Evolutionary conservation across 169 alveolate species (phyloP).

Genomic region (Cryptosporidium xiaoi): DNA sequence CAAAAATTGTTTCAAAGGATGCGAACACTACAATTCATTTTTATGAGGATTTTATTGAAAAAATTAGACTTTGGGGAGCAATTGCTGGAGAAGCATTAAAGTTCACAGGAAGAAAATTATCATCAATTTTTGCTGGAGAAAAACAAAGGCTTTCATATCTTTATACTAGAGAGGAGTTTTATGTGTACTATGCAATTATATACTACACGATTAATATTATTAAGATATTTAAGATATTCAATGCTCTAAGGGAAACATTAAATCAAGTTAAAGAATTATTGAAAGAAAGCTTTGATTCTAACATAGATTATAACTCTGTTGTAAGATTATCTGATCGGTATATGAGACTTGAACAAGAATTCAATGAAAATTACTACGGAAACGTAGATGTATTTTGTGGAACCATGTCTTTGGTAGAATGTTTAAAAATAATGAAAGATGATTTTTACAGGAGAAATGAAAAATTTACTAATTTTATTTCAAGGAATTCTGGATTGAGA

Average conservation of each 20-base stretch:
- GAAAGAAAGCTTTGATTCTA: constrained; percentile 12
- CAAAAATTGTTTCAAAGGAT: constrained; percentile 22
- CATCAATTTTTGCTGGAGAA: neutral
- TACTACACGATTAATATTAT: constrained; percentile 21
- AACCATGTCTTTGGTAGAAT: neutral
- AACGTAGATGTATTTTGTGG: constrained; percentile 9
- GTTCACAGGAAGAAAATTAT: constrained; percentile 12
- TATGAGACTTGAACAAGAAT: neutral
- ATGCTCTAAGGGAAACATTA: neutral
- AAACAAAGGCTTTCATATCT: constrained; percentile 7
- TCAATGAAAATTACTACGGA: neutral
- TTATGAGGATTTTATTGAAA: constrained; percentile 15
- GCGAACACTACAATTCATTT: neutral
- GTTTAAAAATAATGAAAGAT: constrained; percentile 38
- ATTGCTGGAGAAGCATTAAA: constrained; percentile 63
- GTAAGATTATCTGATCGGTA: neutral
- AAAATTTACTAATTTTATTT: constrained; percentile 13
- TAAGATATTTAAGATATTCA: constrained; percentile 2
- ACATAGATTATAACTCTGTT: neutral
- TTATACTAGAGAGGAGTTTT: constrained; percentile 48
- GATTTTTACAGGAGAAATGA: constrained; percentile 66
- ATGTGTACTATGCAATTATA: constrained; percentile 35
- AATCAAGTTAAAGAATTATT: constrained; percentile 8
- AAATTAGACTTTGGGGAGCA: constrained; percentile 26
- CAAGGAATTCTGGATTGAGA: constrained; percentile 28